Evolutionary conservation across 208 protist species (phyloP).

Genomic region (Leishmania guyanensis): DNA sequence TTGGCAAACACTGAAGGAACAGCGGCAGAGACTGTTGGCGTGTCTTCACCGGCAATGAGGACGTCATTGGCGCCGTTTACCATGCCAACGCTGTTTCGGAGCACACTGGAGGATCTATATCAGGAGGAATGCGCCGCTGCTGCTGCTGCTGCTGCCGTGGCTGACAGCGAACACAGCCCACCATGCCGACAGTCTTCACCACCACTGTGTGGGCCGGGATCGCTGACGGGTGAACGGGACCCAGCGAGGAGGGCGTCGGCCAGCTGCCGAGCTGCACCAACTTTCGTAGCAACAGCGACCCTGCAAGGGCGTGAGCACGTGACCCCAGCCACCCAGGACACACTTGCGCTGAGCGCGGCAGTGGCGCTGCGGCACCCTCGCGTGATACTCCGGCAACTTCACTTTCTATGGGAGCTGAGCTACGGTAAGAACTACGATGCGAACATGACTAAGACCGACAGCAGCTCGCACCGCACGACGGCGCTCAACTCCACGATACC

Average conservation of each 20-base stretch:
- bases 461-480: not conserved
- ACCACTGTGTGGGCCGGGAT: slow-evolving; percentile 4
- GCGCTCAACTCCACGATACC: not conserved
- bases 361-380: slow-evolving; percentile 54
- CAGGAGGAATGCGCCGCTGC: slow-evolving; percentile 12
- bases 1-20: not conserved
- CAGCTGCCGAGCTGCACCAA: not conserved
- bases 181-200: not conserved
- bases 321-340: slow-evolving; percentile 7
- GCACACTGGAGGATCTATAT: slow-evolving; percentile 29
- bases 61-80: slow-evolving; percentile 24
- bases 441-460: not conserved
- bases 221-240: not conserved
- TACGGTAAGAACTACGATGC: not conserved
- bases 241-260: not conserved
- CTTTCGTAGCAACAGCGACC: not conserved
- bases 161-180: not conserved
- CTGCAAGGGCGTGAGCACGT: not conserved
- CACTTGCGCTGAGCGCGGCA: slow-evolving; percentile 32
- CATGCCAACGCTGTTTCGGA: slow-evolving; percentile 28
- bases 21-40: not conserved
- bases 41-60: not conserved
- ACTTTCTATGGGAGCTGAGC: slow-evolving; percentile 24
- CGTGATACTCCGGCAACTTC: slow-evolving; percentile 40
- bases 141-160: not conserved